Evolutionary conservation across 1,139 yeast genomes (phyloP).

Genomic region (Pichia sp.): DNA sequence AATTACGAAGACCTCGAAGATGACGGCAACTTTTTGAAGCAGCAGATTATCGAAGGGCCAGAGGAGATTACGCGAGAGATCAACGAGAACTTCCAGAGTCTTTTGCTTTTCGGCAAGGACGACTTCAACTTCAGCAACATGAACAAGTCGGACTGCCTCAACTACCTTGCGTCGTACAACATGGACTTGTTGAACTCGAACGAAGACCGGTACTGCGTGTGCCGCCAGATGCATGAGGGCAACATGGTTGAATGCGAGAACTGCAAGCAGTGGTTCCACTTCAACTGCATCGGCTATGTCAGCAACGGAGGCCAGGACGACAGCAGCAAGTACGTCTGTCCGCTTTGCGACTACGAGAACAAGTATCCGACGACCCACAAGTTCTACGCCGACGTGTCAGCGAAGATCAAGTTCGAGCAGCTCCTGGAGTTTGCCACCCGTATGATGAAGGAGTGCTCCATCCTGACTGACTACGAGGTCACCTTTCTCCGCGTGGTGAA

Average conservation of each 20-base stretch:
- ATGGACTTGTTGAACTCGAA: slow-evolving; percentile 9
- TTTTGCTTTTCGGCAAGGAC: slow-evolving; percentile 10
- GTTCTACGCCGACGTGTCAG: slow-evolving; percentile 18
- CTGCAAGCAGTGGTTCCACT: slow-evolving; percentile 82
- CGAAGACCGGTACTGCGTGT: slow-evolving; percentile 51
- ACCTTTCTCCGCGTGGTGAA: slow-evolving; percentile 7
- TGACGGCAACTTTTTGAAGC: slow-evolving; percentile 5
- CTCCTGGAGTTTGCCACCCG: slow-evolving; percentile 1
- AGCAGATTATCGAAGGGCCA: slow-evolving; percentile 13
- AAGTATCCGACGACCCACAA: slow-evolving; percentile 26
- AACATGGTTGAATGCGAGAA: slow-evolving; percentile 73
- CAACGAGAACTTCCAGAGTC: background rate
- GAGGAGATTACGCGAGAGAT: background rate
- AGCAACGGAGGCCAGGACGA: slow-evolving; percentile 31
- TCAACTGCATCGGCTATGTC: slow-evolving; percentile 52
- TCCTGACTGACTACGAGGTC: slow-evolving; percentile 2
- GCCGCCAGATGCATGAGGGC: slow-evolving; percentile 63
- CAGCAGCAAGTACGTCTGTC: slow-evolving; percentile 50
- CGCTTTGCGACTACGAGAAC: slow-evolving; percentile 53
- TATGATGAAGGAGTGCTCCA: slow-evolving; percentile 4
- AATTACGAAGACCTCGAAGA: slow-evolving; percentile 8
- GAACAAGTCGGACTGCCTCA: slow-evolving; percentile 9
- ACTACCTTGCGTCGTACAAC: slow-evolving; percentile 11
- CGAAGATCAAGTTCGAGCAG: slow-evolving; percentile 11
- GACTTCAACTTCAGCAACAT: slow-evolving; percentile 7